Base-by-base conservation (phyloP, 148 eudicot species). In the Rhododendron vialii region DNA sequence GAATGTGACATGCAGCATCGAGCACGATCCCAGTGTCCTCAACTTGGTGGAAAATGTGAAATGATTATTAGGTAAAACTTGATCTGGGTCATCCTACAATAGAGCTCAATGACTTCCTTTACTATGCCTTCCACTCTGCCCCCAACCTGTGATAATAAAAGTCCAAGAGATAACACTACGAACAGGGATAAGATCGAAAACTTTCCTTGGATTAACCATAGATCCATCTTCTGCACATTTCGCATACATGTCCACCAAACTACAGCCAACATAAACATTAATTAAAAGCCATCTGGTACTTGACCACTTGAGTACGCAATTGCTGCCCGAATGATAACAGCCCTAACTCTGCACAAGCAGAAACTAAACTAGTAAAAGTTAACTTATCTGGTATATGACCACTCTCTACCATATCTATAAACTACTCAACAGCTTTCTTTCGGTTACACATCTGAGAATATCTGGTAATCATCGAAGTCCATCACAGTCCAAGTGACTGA, bases 161-260 rank as follows among this genome's bases (percentile, higher is more conserved):
- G 95, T 93, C 92, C 92, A 93, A 82, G 92, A 90, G 90, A 93
- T 91, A 77, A 94, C 94, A 89, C 89, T 93, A 67, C 88, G 94
- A 73, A 77, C 91, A 55, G 22, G 61, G 61, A 59, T 59, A 59
- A 18, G 65, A 59, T 59, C 2, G 65, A 59, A 59, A 20, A 6
- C 65, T 59, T 20, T 59, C n/a, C n/a, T 59, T 7, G 65, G 1
- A 59, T 59, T 18, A 0, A 59, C 83, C 85, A 93, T 88, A 6
- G 89, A 87, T 67, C 87, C 89, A 89, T 85, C 75, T 53, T 28
- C 82, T 18, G 80, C 88, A 86, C 87, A 93, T 81, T 93, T 95
- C 18, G 89, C 88, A 86, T 93, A 93, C 96, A 91, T 93, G 86
- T 92, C 94, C 73, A 93, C 87, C 81, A 93, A 88, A 86, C 94